Percentiles rank a stretch among this genome's conserved stretches.
phyloP scores from a whole-genome alignment of 495 filamentous ascomycete genomes.

The Patellaria atrata region DNA sequence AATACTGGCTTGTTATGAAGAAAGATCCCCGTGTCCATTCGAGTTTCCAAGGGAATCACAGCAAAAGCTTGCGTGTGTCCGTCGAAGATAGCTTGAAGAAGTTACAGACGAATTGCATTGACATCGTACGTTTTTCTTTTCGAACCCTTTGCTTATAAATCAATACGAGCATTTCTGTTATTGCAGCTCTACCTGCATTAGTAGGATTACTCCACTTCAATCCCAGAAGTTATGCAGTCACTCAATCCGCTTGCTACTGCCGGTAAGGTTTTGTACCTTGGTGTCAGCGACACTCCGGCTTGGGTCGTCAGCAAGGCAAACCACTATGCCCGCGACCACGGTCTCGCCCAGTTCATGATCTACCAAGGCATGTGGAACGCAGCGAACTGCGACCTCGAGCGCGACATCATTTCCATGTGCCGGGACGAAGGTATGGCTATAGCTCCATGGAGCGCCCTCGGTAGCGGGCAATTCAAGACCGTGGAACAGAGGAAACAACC shows the following conservation, averaged over 20 bases:
- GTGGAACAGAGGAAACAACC: conserved; percentile 25
- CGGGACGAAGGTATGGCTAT: conserved; percentile 55
- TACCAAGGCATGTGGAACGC: conserved; percentile 55
- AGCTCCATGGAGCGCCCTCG: conserved; percentile 48
- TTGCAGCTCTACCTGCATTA: too few relatives aligned
- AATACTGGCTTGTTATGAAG: neutral
- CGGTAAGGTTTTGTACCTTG: conserved; percentile 59
- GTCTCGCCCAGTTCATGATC: conserved; percentile 48
- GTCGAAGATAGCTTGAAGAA: conserved; percentile 43
- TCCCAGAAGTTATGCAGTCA: conserved; percentile 56
- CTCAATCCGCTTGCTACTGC: conserved; percentile 43
- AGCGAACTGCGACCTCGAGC: conserved; percentile 48
- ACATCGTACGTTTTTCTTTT: conserved; percentile 43
- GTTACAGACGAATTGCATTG: conserved; percentile 52
- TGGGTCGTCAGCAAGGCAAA: conserved; percentile 57
- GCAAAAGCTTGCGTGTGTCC: conserved; percentile 43
- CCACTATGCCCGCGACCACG: conserved; percentile 46
- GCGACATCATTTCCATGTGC: conserved; percentile 56
- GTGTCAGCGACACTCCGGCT: conserved; percentile 54
- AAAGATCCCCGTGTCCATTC: conserved; percentile 24
- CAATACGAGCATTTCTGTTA: neutral
- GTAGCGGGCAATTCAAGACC: conserved; percentile 48
- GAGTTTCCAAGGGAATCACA: conserved; percentile 46
- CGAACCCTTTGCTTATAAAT: too few relatives aligned
- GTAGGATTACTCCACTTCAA: conserved; percentile 47